Percentiles rank a stretch among this genome's conserved stretches.
phyloP scores from a whole-genome alignment of 352 stramenopile species.

The Phytophthora colocasiae region DNA sequence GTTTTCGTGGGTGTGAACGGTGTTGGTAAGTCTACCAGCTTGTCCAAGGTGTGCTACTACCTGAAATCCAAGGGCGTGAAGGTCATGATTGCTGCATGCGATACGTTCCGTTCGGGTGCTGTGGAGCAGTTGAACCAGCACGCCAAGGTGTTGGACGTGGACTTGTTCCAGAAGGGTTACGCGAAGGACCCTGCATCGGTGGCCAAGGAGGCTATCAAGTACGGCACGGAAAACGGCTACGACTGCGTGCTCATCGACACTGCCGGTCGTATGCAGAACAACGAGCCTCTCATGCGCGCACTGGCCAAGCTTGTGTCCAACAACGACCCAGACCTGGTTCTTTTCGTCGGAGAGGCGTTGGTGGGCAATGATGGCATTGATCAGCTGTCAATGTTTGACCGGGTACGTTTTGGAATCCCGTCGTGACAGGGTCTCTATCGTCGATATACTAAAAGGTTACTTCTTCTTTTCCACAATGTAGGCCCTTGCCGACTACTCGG shows the following conservation, averaged over 20 bases:
- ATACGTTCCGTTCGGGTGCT: constrained; percentile 98
- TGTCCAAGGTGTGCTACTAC: constrained; percentile 99
- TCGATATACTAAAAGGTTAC: constrained; percentile 12
- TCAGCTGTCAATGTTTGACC: constrained; percentile 97
- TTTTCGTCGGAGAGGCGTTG: constrained; percentile 99
- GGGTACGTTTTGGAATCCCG: constrained; percentile 45
- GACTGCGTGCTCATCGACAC: constrained; percentile 99
- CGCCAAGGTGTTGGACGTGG: constrained; percentile 95
- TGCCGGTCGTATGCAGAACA: constrained; percentile 99
- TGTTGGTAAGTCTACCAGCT: constrained; percentile 98
- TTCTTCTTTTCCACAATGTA: constrained; percentile 23
- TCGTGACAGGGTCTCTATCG: not conserved
- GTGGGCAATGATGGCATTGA: constrained; percentile 99
- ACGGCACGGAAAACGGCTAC: constrained; percentile 94
- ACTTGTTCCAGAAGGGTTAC: constrained; percentile 97
- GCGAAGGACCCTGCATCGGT: constrained; percentile 97
- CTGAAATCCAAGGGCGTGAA: constrained; percentile 97
- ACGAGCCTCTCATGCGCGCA: constrained; percentile 98
- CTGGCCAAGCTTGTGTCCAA: constrained; percentile 97
- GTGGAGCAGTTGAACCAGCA: constrained; percentile 99
- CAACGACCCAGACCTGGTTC: constrained; percentile 97
- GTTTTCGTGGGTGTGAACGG: constrained; percentile 99
- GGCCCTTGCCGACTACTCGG: constrained; percentile 91
- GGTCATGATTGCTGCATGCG: constrained; percentile 96
- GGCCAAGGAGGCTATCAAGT: constrained; percentile 95